Conservation (phyloP, 2,329 filamentous ascomycete species). For the Colletotrichum tropicale region DNA sequence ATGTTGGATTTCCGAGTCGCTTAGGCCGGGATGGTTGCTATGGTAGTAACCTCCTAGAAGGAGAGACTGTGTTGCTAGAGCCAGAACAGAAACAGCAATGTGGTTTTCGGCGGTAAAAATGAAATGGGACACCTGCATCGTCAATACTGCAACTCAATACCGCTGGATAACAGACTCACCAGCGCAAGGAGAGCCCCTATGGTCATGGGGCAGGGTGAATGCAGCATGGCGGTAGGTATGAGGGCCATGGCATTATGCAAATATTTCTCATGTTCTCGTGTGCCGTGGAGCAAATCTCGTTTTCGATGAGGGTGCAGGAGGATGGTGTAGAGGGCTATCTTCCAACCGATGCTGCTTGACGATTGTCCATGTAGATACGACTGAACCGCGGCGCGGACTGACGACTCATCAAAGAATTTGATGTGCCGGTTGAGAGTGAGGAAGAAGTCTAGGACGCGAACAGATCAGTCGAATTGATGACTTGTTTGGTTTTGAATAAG, state of each 20-base stretch:
- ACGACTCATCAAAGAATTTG: background rate
- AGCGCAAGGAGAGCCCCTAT: constrained; percentile 1
- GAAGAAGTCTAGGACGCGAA: background rate
- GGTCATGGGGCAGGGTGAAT: background rate
- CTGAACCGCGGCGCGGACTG: background rate
- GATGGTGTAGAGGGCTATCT: background rate
- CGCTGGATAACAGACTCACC: background rate
- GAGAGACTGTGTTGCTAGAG: background rate
- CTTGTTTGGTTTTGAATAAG: background rate
- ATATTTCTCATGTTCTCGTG: background rate
- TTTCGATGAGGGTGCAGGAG: background rate
- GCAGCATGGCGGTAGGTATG: background rate
- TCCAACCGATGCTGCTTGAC: background rate
- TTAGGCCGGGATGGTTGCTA: background rate
- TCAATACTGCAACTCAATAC: background rate
- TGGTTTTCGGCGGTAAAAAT: constrained; percentile 10
- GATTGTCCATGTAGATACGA: background rate
- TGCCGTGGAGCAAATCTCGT: background rate
- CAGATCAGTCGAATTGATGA: background rate
- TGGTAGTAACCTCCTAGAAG: constrained; percentile 4
- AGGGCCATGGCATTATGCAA: background rate
- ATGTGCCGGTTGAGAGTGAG: background rate
- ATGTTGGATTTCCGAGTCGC: background rate
- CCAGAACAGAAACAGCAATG: background rate
- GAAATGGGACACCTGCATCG: background rate